Evolutionary conservation across 495 filamentous ascomycete genomes (phyloP).

Genomic region (Glonium stellatum): DNA sequence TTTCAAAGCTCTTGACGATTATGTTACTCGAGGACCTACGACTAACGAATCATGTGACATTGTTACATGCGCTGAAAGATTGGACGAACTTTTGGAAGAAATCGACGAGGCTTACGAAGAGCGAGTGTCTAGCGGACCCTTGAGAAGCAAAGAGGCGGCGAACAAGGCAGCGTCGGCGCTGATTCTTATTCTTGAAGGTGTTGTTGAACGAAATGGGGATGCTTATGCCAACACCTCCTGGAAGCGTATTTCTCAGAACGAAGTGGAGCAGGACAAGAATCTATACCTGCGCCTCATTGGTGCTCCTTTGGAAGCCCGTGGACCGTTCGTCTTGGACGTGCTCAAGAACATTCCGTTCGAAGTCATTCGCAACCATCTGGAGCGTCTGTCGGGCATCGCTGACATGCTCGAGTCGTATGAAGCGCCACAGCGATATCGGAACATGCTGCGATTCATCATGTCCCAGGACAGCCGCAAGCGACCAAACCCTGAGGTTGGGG

Average conservation of each 20-base stretch:
- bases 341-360: conserved; percentile 19
- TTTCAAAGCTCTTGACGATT: conserved; percentile 23
- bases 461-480: conserved; percentile 20
- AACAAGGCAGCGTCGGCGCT: conserved; percentile 17
- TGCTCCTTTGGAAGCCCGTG: neutral
- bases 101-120: conserved; percentile 15
- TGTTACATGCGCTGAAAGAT: conserved; percentile 13
- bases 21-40: conserved; percentile 16
- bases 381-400: conserved; percentile 7
- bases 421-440: conserved; percentile 14
- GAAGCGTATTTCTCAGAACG: conserved; percentile 8
- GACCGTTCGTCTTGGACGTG: conserved; percentile 17
- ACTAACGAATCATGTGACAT: conserved; percentile 13
- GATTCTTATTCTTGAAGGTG: conserved; percentile 24
- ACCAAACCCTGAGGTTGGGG: conserved; percentile 8
- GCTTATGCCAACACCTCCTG: conserved; percentile 21
- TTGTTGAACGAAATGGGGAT: conserved; percentile 15
- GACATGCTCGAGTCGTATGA: conserved; percentile 1
- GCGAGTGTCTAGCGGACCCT: conserved; percentile 3
- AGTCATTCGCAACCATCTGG: conserved; percentile 20
- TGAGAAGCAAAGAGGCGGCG: conserved; percentile 6
- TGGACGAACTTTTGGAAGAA: conserved; percentile 9
- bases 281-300: conserved; percentile 23
- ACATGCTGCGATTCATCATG: conserved; percentile 13
- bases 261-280: conserved; percentile 13